A percentile compares a stretch with the other conserved stretches of the same genome.
Evolutionary conservation across 2,329 filamentous ascomycete species (phyloP).

Genomic region (Xylaria multiplex): DNA sequence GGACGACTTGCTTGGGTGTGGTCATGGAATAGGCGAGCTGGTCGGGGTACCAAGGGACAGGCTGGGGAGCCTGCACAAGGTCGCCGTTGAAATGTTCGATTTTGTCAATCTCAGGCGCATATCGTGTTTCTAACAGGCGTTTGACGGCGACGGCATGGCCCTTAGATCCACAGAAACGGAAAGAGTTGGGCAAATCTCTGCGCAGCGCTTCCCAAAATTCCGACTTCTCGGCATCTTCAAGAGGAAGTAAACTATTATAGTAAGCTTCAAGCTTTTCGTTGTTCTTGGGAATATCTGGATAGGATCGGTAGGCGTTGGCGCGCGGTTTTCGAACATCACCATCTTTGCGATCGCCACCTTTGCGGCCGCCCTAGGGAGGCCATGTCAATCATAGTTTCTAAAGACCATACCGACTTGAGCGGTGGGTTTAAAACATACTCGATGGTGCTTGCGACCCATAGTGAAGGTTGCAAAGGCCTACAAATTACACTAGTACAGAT

Average conservation of each 20-base stretch:
- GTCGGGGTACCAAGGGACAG: constrained; percentile 93
- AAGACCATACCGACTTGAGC: not conserved
- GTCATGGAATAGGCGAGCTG: constrained; percentile 98
- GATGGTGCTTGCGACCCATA: constrained; percentile 47
- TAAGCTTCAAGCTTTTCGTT: constrained; percentile 88
- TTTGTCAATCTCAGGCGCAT: constrained; percentile 88
- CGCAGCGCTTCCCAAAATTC: constrained; percentile 86
- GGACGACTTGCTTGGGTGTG: constrained; percentile 93
- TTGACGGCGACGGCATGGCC: constrained; percentile 94
- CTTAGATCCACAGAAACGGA: constrained; percentile 95
- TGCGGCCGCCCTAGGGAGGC: constrained; percentile 46
- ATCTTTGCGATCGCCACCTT: constrained; percentile 48
- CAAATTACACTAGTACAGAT: not conserved
- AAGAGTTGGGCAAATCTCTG: constrained; percentile 93
- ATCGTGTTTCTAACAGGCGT: constrained; percentile 84
- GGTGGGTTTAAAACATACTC: constrained; percentile 39
- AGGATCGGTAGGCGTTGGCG: constrained; percentile 53
- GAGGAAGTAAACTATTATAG: constrained; percentile 81
- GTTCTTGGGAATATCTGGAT: constrained; percentile 74
- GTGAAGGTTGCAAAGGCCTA: constrained; percentile 6
- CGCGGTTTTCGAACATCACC: constrained; percentile 43
- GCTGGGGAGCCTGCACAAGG: constrained; percentile 80
- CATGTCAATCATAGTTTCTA: constrained; percentile 12
- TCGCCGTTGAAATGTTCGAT: constrained; percentile 86
- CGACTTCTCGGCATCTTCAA: constrained; percentile 80